These are phyloP conservation scores for Hygrocybe coccinea DNA, from an alignment of 768 basidiomycete species.

Conservation along the genomic window DNA sequence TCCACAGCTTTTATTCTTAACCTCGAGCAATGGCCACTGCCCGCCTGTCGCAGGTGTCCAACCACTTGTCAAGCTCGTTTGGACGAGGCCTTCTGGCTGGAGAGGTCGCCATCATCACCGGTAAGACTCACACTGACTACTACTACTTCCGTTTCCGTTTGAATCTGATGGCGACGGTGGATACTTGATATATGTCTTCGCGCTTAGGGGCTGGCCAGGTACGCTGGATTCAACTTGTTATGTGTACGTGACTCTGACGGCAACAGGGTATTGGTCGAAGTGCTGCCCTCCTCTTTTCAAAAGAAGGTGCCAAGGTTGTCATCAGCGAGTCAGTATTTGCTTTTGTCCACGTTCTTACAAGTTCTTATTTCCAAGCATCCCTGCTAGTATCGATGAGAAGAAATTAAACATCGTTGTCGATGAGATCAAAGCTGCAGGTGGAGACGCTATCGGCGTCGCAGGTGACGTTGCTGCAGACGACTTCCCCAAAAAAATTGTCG, in stretches of 20 bases:
- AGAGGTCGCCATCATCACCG: conserved; percentile 84
- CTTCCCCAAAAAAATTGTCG: conserved; percentile 73
- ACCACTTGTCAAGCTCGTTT: conserved; percentile 55
- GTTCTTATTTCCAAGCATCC: not conserved
- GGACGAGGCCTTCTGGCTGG: conserved; percentile 61
- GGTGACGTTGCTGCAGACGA: conserved; percentile 83
- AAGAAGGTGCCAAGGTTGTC: conserved; percentile 83
- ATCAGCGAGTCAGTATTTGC: conserved; percentile 60
- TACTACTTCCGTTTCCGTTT: not conserved
- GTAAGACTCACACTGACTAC: conserved; percentile 34
- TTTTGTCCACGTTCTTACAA: not conserved
- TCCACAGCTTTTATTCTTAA: too few species aligned
- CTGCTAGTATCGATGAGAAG: conserved; percentile 61
- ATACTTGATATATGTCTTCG: not conserved
- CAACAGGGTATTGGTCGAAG: conserved; percentile 72
- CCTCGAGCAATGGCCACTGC: conserved; percentile 39
- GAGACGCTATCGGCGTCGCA: conserved; percentile 66
- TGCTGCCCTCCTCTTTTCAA: conserved; percentile 70
- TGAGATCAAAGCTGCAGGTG: conserved; percentile 70
- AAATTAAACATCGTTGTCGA: conserved; percentile 61
- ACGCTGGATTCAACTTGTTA: conserved; percentile 1
- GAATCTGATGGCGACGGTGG: not conserved
- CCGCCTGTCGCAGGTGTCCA: conserved; percentile 65
- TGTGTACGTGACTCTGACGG: not conserved
- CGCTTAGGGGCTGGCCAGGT: conserved; percentile 76